Base-by-base conservation (phyloP, 805 yeast species). In the Ascoidea rubescens region DNA sequence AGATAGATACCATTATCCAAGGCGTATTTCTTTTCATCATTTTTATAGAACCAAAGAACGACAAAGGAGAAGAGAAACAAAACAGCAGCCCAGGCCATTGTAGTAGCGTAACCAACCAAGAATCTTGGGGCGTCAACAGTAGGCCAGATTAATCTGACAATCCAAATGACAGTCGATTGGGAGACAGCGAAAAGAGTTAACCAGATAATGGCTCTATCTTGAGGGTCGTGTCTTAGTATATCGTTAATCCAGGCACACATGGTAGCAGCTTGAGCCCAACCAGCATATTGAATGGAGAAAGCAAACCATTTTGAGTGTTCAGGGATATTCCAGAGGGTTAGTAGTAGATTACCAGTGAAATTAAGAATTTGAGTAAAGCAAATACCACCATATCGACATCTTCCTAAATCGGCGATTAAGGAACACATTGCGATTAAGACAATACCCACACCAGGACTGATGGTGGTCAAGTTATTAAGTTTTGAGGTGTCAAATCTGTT, bases 261-360 rank as follows among this genome's bases (percentile, higher is more conserved):
- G 0, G 75, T 78, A 0, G 83, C 78, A 1, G 84, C 81, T 73
- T 74, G 74, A 8, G 82, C 78, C 77, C 80, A 73, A 5, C 80
- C 81, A 53, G 74, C 71, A 61, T 77, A 79, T 54, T 74, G 79
- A 46, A 78, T 62, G 58, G 77, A 70, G 64, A 71, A 79, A 1
- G 80, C 84, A 64, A 76, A 79, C 81, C 82, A 78, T 58, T 76
- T 79, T 5, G 78, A 79, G 6, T 70, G 57, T 56, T 75, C 77
- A 1, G 75, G 70, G 6, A 79, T 76, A 49, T 73, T 49, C 84
- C 84, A 79, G 7, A 71, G 74, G 1, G 82, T 78, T 51, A 79
- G 64, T 46, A 79, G 67, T 8, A 72, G 65, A 55, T 76, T 75
- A 16, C 82, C 80, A 4, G 70, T 63, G 33, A 78, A 63, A 58